A percentile compares a stretch with the other conserved stretches of the same genome.
Conservation (phyloP, 2,329 filamentous ascomycete species). For the Ophiostoma piceae region DNA sequence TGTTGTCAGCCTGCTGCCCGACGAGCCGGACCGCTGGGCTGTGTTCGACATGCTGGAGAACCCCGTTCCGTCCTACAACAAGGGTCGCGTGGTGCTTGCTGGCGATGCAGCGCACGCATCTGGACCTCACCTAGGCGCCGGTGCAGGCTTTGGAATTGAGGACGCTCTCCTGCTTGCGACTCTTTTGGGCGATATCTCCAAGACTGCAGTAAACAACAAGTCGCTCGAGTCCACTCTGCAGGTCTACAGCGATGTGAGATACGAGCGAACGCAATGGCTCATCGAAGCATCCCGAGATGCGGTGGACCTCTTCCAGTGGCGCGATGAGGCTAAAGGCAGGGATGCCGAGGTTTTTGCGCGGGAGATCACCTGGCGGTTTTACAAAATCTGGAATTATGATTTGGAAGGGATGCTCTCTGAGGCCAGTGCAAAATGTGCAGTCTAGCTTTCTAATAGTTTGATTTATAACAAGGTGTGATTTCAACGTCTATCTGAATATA, state of each 20-base stretch:
- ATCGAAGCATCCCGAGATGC: conserved; percentile 38
- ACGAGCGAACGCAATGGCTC: conserved; percentile 42
- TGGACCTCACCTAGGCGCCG: conserved; percentile 51
- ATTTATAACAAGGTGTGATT: too few species aligned
- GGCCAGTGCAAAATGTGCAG: conserved; percentile 17
- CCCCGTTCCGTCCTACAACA: conserved; percentile 42
- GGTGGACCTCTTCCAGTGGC: conserved; percentile 40
- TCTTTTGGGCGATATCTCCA: conserved; percentile 31
- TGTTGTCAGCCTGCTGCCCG: conserved; percentile 43
- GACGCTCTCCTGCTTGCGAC: conserved; percentile 44
- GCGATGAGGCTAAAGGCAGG: conserved; percentile 30
- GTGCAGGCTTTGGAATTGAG: conserved; percentile 53
- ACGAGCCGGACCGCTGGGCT: conserved; percentile 49
- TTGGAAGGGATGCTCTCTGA: conserved; percentile 34
- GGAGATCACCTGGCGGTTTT: conserved; percentile 37
- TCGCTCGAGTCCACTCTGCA: conserved; percentile 34
- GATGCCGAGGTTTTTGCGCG: conserved; percentile 36
- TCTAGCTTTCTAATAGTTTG: too few species aligned
- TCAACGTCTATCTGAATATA: too few species aligned
- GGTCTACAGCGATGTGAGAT: conserved; percentile 37
- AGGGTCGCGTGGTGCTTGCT: conserved; percentile 43
- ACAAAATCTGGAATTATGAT: conserved; percentile 38
- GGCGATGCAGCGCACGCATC: conserved; percentile 55
- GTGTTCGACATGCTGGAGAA: conserved; percentile 48
- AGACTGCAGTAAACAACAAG: background rate